Evolutionary conservation across 805 yeast species (phyloP), one percentile per base, ranked within the genome.

Genomic region (Candida pseudoglaebosa): DNA sequence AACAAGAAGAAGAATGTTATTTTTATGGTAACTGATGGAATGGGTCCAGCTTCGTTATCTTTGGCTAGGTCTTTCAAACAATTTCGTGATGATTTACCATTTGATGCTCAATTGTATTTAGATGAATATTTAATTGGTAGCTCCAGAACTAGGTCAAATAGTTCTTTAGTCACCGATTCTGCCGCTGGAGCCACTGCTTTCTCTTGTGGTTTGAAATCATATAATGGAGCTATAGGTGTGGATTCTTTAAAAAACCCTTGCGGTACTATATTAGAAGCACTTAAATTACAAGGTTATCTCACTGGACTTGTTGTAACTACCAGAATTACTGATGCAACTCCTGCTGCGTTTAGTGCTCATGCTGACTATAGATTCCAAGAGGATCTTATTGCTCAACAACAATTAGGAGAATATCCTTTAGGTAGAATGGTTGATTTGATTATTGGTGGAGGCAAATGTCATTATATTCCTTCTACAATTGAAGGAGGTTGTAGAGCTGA

Each of bases 181-280:
- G 98, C 98, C 8, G 98, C 98, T 2, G 97, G 96, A 12, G 98
- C 96, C 12, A 88, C 96, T 10, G 96, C 95, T 1, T 90, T 89
- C 53, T 72, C 95, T 0, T 87, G 96, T 60, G 91, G 80, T 4
- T 54, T 79, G 50, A 90, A 90, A 65, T 67, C 89, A 4, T 88
- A 86, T 62, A 90, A 90, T 57, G 93, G 95, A 12, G 96, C 95
- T 9, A 84, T 90, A 57, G 95, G 88, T n/a, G 95, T 90, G 12
- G 74, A 75, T 43, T 78, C 87, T 1, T 62, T 70, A 22, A 67
- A 73, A 34, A 48, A 53, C n/a, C 95, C 97, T 4, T 84, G 95
- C 56, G 96, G 95, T 5, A 87, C 96, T 2, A 62, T 90, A 29
- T 66, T 90, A 47, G 98, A 90, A 62, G 95, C 95, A 1, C 80